Percentiles rank a stretch among this genome's conserved stretches.
Evolutionary conservation across 2,329 filamentous ascomycete genomes (phyloP).

Genomic region (Clarireedia hainanense): DNA sequence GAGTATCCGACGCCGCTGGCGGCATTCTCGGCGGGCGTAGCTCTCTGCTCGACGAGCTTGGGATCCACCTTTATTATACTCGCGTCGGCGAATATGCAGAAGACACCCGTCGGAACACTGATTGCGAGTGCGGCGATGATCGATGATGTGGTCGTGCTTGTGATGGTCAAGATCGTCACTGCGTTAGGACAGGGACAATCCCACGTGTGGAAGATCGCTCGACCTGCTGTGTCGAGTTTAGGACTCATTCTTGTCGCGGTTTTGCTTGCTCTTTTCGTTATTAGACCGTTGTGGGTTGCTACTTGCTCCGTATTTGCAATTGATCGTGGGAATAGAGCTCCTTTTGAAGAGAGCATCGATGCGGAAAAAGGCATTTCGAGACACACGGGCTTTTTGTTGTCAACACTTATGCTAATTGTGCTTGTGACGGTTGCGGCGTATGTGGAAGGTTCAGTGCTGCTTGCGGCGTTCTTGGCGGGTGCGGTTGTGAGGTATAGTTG

Average conservation of each 20-base stretch:
- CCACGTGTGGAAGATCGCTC: neutral
- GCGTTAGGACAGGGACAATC: conserved; percentile 2
- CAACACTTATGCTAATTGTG: neutral
- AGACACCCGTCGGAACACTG: conserved; percentile 2
- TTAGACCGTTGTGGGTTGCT: neutral
- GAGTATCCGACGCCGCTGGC: conserved; percentile 3
- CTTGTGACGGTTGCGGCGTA: conserved; percentile 3
- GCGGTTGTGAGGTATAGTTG: conserved; percentile 2
- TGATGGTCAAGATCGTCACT: conserved; percentile 6
- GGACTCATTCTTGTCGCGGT: neutral
- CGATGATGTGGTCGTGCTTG: conserved; percentile 4
- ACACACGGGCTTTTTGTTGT: neutral
- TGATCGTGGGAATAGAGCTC: neutral
- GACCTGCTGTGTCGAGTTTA: conserved; percentile 2
- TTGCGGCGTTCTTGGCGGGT: conserved; percentile 4
- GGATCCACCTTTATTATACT: conserved; percentile 6
- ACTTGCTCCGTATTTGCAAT: neutral
- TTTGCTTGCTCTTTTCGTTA: neutral
- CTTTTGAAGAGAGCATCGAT: neutral
- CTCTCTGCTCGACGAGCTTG: conserved; percentile 4
- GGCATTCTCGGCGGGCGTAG: conserved; percentile 4
- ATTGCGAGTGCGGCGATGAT: conserved; percentile 4
- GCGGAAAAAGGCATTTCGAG: neutral
- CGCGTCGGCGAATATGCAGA: conserved; percentile 6
- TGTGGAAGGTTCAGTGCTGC: conserved; percentile 1